Percentiles rank a stretch among this genome's conserved stretches.
Conservation (phyloP, 1,139 yeast species). For the Yamadazyma trypodendri region DNA sequence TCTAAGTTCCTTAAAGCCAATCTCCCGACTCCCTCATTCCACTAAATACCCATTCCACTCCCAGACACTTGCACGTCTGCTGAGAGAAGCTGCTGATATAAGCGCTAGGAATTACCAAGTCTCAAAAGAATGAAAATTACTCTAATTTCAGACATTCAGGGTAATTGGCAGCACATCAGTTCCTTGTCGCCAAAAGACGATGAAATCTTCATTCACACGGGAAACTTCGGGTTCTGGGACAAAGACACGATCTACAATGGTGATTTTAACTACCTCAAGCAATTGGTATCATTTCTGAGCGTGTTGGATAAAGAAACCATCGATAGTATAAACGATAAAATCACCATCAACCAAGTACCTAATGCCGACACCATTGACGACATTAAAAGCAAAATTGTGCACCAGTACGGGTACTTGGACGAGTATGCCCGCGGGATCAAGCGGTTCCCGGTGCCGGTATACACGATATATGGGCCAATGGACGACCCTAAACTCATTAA, state of each 20-base stretch:
- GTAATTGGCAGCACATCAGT: slow-evolving; percentile 23
- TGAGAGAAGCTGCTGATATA: too few species aligned
- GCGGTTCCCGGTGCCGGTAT: slow-evolving; percentile 60
- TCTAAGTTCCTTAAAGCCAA: too few species aligned
- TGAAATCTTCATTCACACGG: slow-evolving; percentile 60
- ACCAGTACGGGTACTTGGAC: slow-evolving; percentile 57
- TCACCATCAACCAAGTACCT: slow-evolving; percentile 31
- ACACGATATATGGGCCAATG: slow-evolving; percentile 72
- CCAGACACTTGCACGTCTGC: too few species aligned
- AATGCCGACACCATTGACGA: slow-evolving; percentile 22
- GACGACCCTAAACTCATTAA: slow-evolving; percentile 71
- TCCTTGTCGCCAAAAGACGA: slow-evolving; percentile 16
- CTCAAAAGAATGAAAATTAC: slow-evolving; percentile 16
- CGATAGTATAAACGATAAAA: slow-evolving; percentile 46
- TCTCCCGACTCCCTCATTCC: too few species aligned
- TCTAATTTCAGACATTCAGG: slow-evolving; percentile 36
- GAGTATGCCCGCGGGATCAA: slow-evolving; percentile 47
- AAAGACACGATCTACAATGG: slow-evolving; percentile 52
- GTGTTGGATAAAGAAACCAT: slow-evolving; percentile 48
- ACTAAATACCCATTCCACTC: too few species aligned
- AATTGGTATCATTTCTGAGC: slow-evolving; percentile 69
- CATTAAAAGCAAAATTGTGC: slow-evolving; percentile 34
- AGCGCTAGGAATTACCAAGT: neutral
- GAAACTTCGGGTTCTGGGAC: slow-evolving; percentile 79
- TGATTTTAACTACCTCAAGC: slow-evolving; percentile 56